Evolutionary conservation across 306 rosid species (phyloP), one percentile per base, ranked within the genome.

Genomic region (Alnus rubra): DNA sequence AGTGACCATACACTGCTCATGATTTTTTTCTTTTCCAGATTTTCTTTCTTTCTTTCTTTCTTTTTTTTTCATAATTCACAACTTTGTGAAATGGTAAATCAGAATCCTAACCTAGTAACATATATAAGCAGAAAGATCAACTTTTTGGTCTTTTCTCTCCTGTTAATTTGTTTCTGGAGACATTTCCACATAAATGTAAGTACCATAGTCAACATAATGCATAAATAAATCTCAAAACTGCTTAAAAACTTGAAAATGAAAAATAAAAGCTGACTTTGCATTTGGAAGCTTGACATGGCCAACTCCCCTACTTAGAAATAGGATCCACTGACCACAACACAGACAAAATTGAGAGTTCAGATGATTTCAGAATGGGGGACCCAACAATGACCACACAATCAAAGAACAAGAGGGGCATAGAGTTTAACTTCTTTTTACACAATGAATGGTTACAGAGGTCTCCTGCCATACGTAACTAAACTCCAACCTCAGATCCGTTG

Each of bases 101-200:
- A 13, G 14, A 63, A 14, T 5, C 16, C 45, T 63, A 13, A 53
- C 19, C 58, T 62, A 62, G 37, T 12, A 0, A 31, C 31, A 3
- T 62, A 62, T 30, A 30, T 62, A 62, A 62, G 69, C 69, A 62
- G 69, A 64, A 7, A 35, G 7, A 64, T 35, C 6, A 15, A 56
- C 67, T 64, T 64, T 77, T 53, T 42, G 10, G 67, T 52, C 74
- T 63, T 52, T 16, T 8, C 30, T 73, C 45, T 10, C 48, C 70
- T 30, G 47, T 50, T 49, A 63, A 72, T 52, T 60, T 51, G 67
- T 65, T 30, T 69, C 33, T 55, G 52, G 50, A 28, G 54, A n/a
- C 31, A 15, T 23, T 15, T 69, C 51, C 16, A 37, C 72, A 39
- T 0, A 14, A 9, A 18, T 28, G 7, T 9, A 18, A 67, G 16